Conservation (phyloP, 768 basidiomycete genomes). For the Sistotremastrum suecicum region DNA sequence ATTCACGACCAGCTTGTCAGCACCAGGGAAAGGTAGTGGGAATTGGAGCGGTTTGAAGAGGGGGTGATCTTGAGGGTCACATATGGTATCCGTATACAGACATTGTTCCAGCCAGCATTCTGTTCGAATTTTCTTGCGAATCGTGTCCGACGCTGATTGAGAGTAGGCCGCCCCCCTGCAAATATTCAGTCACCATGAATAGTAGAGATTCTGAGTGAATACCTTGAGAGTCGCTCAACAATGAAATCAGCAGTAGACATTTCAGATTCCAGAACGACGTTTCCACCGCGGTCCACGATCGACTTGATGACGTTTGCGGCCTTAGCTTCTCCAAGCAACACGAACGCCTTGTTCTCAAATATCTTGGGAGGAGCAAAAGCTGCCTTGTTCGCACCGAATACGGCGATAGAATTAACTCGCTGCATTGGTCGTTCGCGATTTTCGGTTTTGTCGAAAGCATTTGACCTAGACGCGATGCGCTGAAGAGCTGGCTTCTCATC, state of each 20-base stretch:
- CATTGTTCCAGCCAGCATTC: conserved; percentile 93
- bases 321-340: conserved; percentile 55
- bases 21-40: conserved; percentile 46
- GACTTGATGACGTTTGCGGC: conserved; percentile 40
- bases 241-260: conserved; percentile 42
- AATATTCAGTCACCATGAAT: not conserved
- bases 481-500: not conserved
- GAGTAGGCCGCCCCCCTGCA: not conserved
- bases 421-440: not conserved
- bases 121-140: conserved; percentile 54
- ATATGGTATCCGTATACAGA: conserved; percentile 61
- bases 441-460: not conserved
- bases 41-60: conserved; percentile 55
- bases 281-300: conserved; percentile 46
- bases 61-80: conserved; percentile 49
- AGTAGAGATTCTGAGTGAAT: conserved; percentile 5
- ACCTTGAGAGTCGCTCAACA: conserved; percentile 67
- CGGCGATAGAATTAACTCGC: not conserved
- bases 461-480: not conserved
- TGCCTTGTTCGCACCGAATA: not conserved
- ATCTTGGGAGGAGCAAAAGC: conserved; percentile 14
- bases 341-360: conserved; percentile 44
- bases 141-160: conserved; percentile 19
- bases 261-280: conserved; percentile 29
- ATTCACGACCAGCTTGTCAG: conserved; percentile 44